A percentile compares a stretch with the other conserved stretches of the same genome.
phyloP scores from a whole-genome alignment of 345 rosid genomes.

The Brassica juncea region DNA sequence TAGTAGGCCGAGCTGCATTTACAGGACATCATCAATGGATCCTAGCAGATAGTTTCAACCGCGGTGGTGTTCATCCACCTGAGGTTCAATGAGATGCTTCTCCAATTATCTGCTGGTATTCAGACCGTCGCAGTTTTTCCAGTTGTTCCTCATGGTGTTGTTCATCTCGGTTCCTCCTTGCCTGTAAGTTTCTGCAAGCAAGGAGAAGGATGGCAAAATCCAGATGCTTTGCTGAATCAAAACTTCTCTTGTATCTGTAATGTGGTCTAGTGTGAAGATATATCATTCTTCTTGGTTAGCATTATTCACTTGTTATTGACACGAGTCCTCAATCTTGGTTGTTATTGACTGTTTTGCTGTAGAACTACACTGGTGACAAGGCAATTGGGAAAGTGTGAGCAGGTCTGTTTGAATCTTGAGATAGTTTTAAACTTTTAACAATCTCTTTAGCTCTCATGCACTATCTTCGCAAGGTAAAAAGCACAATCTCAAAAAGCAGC shows the following conservation, averaged over 20 bases:
- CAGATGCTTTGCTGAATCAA: conserved; percentile 52
- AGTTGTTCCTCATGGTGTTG: conserved; percentile 77
- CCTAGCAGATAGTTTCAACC: conserved; percentile 54
- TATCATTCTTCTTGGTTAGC: conserved; percentile 19
- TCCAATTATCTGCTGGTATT: conserved; percentile 86
- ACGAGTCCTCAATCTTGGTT: conserved; percentile 19
- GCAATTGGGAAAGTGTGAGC: conserved; percentile 95
- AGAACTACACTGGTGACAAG: conserved; percentile 87
- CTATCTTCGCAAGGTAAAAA: conserved; percentile 87
- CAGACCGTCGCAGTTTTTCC: conserved; percentile 92
- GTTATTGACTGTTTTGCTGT: conserved; percentile 29
- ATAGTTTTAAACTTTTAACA: neutral
- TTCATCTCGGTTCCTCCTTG: conserved; percentile 82
- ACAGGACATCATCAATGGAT: conserved; percentile 88
- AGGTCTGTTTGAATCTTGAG: conserved; percentile 54
- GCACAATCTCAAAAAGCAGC: neutral
- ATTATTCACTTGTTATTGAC: conserved; percentile 21
- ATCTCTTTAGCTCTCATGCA: conserved; percentile 67
- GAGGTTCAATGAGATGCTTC: conserved; percentile 82
- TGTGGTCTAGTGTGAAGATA: neutral
- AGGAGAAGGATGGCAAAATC: conserved; percentile 18
- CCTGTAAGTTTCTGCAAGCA: conserved; percentile 53
- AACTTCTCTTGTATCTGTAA: conserved; percentile 40
- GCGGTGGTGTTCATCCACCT: conserved; percentile 56
- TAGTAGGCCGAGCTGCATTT: conserved; percentile 89